Conservation (phyloP, 257 asterid species). For the Salvia rosmarinus region DNA sequence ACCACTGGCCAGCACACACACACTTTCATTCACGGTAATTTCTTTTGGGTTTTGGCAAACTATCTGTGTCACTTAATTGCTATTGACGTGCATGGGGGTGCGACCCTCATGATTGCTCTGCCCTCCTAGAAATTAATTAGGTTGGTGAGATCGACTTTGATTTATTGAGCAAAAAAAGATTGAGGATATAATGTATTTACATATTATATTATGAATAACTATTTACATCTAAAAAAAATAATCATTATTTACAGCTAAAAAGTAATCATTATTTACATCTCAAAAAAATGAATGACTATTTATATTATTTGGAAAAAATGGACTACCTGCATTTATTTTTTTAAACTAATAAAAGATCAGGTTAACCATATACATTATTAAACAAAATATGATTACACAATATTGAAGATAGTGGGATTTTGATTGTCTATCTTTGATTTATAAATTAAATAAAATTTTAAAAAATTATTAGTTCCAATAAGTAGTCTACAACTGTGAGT, state of each 20-base stretch:
- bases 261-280: too few species aligned
- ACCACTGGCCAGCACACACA: too few species aligned
- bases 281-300: neutral
- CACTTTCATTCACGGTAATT: too few species aligned
- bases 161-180: neutral
- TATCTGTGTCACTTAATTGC: slow-evolving; percentile 25
- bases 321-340: neutral
- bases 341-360: neutral
- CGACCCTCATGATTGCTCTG: slow-evolving; percentile 20
- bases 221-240: too few species aligned
- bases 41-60: too few species aligned
- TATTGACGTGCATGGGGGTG: slow-evolving; percentile 39
- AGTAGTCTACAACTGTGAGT: neutral
- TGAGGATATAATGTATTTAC: neutral
- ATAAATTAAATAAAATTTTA: neutral
- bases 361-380: neutral
- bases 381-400: neutral
- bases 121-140: slow-evolving; percentile 5
- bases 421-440: neutral
- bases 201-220: neutral
- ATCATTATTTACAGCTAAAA: too few species aligned
- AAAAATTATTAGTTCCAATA: slow-evolving; percentile 10
- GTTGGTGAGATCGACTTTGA: slow-evolving; percentile 11
- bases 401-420: neutral
- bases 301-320: neutral